A percentile compares a stretch with the other conserved stretches of the same genome.
Evolutionary conservation across 805 yeast genomes (phyloP).

Genomic region (Candida glaebosa): DNA sequence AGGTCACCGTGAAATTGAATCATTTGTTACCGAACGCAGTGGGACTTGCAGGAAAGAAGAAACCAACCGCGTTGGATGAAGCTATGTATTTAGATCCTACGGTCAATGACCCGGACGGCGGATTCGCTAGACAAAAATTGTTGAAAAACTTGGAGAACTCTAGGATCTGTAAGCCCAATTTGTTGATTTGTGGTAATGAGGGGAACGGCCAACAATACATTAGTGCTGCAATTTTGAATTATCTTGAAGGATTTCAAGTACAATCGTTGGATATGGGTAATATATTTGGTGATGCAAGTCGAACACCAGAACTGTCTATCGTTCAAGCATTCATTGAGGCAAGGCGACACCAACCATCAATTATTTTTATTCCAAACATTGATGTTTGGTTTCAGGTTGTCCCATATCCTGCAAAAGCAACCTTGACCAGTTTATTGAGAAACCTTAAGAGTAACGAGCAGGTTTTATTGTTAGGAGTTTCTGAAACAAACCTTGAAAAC

Average conservation of each 20-base stretch:
- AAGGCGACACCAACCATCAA: conserved; percentile 82
- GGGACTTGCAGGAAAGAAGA: conserved; percentile 36
- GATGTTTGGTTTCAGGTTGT: conserved; percentile 72
- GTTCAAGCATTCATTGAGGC: conserved; percentile 87
- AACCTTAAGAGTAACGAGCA: conserved; percentile 69
- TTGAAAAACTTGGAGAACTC: conserved; percentile 47
- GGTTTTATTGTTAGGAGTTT: conserved; percentile 69
- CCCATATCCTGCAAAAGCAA: conserved; percentile 65
- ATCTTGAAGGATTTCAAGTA: conserved; percentile 84
- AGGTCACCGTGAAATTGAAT: conserved; percentile 47
- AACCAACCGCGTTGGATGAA: conserved; percentile 60
- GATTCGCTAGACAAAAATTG: conserved; percentile 67
- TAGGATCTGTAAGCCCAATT: conserved; percentile 77
- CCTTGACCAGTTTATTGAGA: conserved; percentile 66
- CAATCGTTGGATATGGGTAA: conserved; percentile 82
- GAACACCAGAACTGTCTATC: conserved; percentile 78
- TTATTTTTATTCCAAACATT: conserved; percentile 77
- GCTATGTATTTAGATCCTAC: conserved; percentile 61
- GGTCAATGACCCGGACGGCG: conserved; percentile 55
- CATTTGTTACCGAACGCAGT: conserved; percentile 55
- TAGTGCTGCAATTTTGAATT: conserved; percentile 75
- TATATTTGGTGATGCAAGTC: conserved; percentile 70
- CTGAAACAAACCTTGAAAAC: conserved; percentile 46
- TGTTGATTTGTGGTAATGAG: conserved; percentile 64
- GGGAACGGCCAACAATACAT: conserved; percentile 90